phyloP scores from a whole-genome alignment of 345 rosid genomes.

The Trapa incisa region DNA sequence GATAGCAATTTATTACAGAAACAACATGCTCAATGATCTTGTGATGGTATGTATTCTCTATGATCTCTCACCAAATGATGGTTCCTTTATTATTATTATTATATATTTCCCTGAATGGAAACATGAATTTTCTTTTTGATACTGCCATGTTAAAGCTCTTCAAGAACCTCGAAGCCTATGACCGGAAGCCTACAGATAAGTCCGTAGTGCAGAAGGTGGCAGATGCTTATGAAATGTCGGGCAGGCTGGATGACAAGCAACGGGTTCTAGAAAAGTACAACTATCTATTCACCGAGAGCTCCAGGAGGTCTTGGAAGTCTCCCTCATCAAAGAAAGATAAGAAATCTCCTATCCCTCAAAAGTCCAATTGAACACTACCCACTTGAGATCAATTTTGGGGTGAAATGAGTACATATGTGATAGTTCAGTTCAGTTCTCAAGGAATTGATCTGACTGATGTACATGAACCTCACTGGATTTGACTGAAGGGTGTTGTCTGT shows the following conservation, averaged over 20 bases:
- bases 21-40: constrained; percentile 67
- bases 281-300: constrained; percentile 25
- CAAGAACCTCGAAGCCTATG: constrained; percentile 70
- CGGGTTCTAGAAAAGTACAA: constrained; percentile 48
- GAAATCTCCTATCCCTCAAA: constrained; percentile 4
- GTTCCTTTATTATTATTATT: not conserved
- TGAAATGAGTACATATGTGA: not conserved
- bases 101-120: not conserved
- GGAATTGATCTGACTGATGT: not conserved
- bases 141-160: constrained; percentile 37
- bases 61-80: too few species aligned
- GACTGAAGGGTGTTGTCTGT: not conserved
- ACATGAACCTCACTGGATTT: not conserved
- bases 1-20: constrained; percentile 67
- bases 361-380: not conserved
- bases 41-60: constrained; percentile 39
- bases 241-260: constrained; percentile 55
- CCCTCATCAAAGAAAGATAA: constrained; percentile 25
- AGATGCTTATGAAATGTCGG: constrained; percentile 63
- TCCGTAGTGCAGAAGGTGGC: constrained; percentile 63
- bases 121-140: not conserved
- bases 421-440: not conserved
- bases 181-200: constrained; percentile 68
- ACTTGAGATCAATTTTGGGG: not conserved
- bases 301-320: constrained; percentile 19